Evolutionary conservation across 1,139 yeast species (phyloP), one percentile per base, ranked within the genome.

Genomic region (Yamadazyma taylorii): DNA sequence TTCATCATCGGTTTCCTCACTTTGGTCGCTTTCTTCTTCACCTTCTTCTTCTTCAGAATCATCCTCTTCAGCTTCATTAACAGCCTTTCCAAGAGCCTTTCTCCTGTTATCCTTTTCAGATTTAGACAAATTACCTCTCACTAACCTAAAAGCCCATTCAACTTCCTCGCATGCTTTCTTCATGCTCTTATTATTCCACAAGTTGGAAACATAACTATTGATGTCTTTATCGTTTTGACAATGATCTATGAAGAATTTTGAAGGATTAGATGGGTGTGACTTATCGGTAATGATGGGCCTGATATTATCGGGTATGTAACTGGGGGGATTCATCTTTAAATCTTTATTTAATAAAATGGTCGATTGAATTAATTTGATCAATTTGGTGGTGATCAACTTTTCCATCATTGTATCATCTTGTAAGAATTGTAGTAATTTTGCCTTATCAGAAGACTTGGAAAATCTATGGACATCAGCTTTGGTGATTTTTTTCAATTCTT

Each of bases 101-200:
- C 54, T 56, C 38, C 68, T 53, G 4, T 53, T 53, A 14, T 57
- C 64, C 39, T 63, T 66, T 36, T 71, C 78, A 29, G 61, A 65
- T 39, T 65, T 69, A 32, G 73, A 70, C 35, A 79, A 72, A 39
- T 78, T 66, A 7, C 88, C 89, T 46, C 83, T 61, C 3, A 84
- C 77, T 37, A 77, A 58, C 48, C 71, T 76, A 55, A 85, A 75
- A 33, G 83, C 74, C 63, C 75, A 66, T 36, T 80, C 85, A 33
- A 79, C 69, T 15, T 71, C 75, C 6, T 61, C 65, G 17, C 79
- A 51, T 1, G 71, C 52, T 12, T 61, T 62, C 48, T 77, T 79
- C 12, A 81, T 60, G 6, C 65, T 62, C 39, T 77, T 76, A 39
- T 69, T 67, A 50, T 85, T 85, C 75, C 83, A 78, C 13, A 84